Evolutionary conservation across 306 rosid genomes (phyloP).

Genomic region (Elaeagnus macrophylla): DNA sequence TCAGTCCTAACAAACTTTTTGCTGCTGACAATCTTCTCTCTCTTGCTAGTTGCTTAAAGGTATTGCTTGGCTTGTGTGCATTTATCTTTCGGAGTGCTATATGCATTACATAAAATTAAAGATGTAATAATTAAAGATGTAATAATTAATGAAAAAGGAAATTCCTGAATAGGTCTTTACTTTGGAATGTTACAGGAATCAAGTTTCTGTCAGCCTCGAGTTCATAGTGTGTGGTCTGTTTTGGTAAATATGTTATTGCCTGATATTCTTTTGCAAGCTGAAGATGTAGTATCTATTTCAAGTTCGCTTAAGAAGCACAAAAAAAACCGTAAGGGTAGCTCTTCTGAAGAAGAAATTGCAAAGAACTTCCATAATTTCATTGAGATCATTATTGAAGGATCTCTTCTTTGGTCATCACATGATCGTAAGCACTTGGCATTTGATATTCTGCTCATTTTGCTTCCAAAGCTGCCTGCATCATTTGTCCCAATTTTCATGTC

Average conservation of each 20-base stretch:
- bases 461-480: conserved; percentile 73
- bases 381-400: conserved; percentile 74
- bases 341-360: conserved; percentile 71
- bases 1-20: conserved; percentile 52
- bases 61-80: conserved; percentile 16
- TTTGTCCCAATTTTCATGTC: conserved; percentile 57
- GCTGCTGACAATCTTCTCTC: conserved; percentile 53
- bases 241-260: conserved; percentile 62
- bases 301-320: conserved; percentile 75
- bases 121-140: not conserved
- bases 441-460: conserved; percentile 63
- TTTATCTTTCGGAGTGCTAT: conserved; percentile 8
- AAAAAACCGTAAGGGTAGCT: conserved; percentile 64
- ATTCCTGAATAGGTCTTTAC: conserved; percentile 9
- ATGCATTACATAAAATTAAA: conserved; percentile 5
- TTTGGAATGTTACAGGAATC: conserved; percentile 64
- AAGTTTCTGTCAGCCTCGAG: conserved; percentile 88
- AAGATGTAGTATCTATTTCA: conserved; percentile 56
- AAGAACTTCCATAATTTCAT: conserved; percentile 53
- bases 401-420: conserved; percentile 90
- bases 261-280: conserved; percentile 49
- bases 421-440: conserved; percentile 91
- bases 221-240: conserved; percentile 84
- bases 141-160: conserved; percentile 3
- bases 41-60: conserved; percentile 76